phyloP scores from a whole-genome alignment of 1,284 basidiomycete genomes.

The Cutaneotrichosporon curvatum region DNA sequence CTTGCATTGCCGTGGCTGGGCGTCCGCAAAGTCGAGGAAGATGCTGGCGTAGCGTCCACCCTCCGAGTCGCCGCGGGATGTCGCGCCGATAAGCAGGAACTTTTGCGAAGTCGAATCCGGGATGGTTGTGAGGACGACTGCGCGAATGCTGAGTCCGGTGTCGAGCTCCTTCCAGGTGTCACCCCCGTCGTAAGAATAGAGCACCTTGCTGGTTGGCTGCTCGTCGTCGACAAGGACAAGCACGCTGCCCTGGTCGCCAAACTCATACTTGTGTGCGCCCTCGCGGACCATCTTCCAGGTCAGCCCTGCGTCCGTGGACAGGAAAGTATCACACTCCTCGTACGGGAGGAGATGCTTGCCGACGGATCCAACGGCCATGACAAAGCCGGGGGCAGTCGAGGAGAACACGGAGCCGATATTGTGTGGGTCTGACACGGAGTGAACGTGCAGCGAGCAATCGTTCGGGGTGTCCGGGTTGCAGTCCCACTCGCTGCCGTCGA shows the following conservation, averaged over 20 bases:
- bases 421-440: constrained; percentile 83
- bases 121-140: constrained; percentile 69
- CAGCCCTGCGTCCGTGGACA: constrained; percentile 81
- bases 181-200: constrained; percentile 82
- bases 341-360: constrained; percentile 67
- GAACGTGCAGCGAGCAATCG: constrained; percentile 77
- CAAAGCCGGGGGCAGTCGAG: constrained; percentile 83
- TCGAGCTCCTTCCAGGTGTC: constrained; percentile 67
- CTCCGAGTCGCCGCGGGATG: constrained; percentile 57
- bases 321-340: constrained; percentile 83
- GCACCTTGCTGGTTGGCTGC: constrained; percentile 62
- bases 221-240: constrained; percentile 84
- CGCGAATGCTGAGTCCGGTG: constrained; percentile 66
- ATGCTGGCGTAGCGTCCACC: constrained; percentile 65
- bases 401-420: constrained; percentile 92
- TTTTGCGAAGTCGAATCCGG: constrained; percentile 91
- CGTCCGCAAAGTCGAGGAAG: constrained; percentile 74
- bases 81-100: constrained; percentile 70
- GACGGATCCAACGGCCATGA: constrained; percentile 90
- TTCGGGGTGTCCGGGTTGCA: constrained; percentile 58
- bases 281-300: constrained; percentile 72
- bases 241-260: constrained; percentile 81
- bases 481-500: constrained; percentile 55
- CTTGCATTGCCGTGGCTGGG: constrained; percentile 63
- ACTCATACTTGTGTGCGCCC: constrained; percentile 88